A percentile compares a stretch with the other conserved stretches of the same genome.
phyloP scores from a whole-genome alignment of 768 basidiomycete species.

The Coprinopsis sp. region DNA sequence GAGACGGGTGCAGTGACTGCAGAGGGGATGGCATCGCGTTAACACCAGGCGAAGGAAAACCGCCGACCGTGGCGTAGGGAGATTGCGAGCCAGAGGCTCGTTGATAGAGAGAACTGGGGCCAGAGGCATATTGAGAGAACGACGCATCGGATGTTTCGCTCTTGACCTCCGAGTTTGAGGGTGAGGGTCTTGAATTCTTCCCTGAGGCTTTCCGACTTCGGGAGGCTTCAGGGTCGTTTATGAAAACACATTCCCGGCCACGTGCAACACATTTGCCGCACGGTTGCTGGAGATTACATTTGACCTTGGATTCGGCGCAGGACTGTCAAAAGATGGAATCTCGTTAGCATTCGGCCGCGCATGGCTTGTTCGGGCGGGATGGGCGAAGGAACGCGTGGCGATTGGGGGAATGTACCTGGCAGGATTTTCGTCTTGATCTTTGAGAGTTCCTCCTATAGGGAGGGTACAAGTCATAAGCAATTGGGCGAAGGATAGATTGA shows the following conservation, averaged over 20 bases:
- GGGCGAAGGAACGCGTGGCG: conserved; percentile 6
- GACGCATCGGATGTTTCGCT: too few relatives aligned
- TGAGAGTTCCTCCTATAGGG: conserved; percentile 36
- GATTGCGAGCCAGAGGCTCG: too few relatives aligned
- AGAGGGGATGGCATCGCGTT: conserved; percentile 15
- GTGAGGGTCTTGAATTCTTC: conserved; percentile 15
- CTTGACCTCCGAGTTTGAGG: neutral
- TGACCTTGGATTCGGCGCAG: conserved; percentile 73
- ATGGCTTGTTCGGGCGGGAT: too few relatives aligned
- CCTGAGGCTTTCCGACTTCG: conserved; percentile 33
- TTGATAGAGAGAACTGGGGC: too few relatives aligned
- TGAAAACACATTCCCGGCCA: conserved; percentile 62
- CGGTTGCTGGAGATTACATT: conserved; percentile 64
- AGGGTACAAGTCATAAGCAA: conserved; percentile 1
- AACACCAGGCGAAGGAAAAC: conserved; percentile 11
- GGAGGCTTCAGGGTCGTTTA: conserved; percentile 42
- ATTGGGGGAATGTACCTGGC: conserved; percentile 34
- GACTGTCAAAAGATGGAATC: conserved; percentile 31
- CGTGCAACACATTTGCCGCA: conserved; percentile 63
- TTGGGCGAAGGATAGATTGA: conserved; percentile 13
- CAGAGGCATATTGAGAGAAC: too few relatives aligned
- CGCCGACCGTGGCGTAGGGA: conserved; percentile 15
- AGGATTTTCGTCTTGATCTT: conserved; percentile 63
- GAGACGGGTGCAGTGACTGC: conserved; percentile 15
- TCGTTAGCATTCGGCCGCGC: too few relatives aligned